Conservation (phyloP, 768 basidiomycete genomes). For the Leccinum fibrillosum region DNA sequence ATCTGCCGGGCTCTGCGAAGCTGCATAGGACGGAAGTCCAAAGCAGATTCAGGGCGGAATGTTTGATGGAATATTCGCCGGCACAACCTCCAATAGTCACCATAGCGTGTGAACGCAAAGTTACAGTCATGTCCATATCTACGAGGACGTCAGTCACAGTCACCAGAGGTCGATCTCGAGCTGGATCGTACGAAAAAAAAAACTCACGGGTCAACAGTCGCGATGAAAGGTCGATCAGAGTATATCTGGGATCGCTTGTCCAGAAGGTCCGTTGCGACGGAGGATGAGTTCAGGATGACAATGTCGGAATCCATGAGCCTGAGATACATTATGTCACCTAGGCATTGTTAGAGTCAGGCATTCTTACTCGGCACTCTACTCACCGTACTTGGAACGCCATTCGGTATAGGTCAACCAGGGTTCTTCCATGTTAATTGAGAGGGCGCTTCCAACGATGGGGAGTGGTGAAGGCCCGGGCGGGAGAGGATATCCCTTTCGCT, state of each 20-base stretch:
- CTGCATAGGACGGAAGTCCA: slow-evolving; percentile 1
- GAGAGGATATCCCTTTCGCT: slow-evolving; percentile 2
- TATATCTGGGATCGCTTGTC: slow-evolving; percentile 43
- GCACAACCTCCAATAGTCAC: slow-evolving; percentile 1
- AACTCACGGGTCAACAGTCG: slow-evolving; percentile 5
- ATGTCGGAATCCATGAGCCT: slow-evolving; percentile 41
- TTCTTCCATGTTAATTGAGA: slow-evolving; percentile 1
- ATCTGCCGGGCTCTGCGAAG: not conserved
- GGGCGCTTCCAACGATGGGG: not conserved
- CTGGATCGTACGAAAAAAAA: not conserved
- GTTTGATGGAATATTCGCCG: slow-evolving; percentile 6
- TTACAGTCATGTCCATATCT: slow-evolving; percentile 6
- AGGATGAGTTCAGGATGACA: slow-evolving; percentile 42
- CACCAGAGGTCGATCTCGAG: not conserved
- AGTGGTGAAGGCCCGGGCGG: slow-evolving; percentile 12
- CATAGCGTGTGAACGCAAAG: slow-evolving; percentile 5
- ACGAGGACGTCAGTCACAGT: not conserved
- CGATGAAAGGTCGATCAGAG: slow-evolving; percentile 29
- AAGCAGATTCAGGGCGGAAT: not conserved
- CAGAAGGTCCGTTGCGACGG: slow-evolving; percentile 42
- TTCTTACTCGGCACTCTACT: not conserved
- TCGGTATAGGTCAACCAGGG: slow-evolving; percentile 9
- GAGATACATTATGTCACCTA: slow-evolving; percentile 45
- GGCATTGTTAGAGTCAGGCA: not conserved
- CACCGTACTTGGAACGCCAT: slow-evolving; percentile 9